A percentile compares a stretch with the other conserved stretches of the same genome.
phyloP scores from a whole-genome alignment of 163 green algal species.

The Scenedesmus sp. region DNA sequence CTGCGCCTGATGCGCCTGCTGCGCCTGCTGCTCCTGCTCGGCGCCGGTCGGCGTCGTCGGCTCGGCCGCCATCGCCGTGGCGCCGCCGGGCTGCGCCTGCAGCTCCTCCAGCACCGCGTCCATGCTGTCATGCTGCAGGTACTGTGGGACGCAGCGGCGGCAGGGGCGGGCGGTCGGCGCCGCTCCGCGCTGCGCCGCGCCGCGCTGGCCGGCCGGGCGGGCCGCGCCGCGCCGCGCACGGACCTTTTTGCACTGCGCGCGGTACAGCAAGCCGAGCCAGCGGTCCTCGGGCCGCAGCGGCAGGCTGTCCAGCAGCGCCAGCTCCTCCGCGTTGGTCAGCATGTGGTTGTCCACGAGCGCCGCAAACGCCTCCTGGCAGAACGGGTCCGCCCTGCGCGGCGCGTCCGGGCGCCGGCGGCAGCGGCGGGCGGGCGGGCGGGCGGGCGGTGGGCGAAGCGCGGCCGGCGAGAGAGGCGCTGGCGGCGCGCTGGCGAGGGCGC shows the following conservation, averaged over 20 bases:
- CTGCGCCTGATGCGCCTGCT: slow-evolving; percentile 35
- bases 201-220: too few species aligned
- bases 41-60: slow-evolving; percentile 10
- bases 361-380: slow-evolving; percentile 92
- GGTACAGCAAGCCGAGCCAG: slow-evolving; percentile 89
- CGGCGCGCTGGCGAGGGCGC: too few species aligned
- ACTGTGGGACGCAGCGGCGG: slow-evolving; percentile 39
- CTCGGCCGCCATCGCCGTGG: slow-evolving; percentile 9
- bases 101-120: slow-evolving; percentile 51
- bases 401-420: too few species aligned
- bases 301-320: slow-evolving; percentile 70
- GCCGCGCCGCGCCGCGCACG: too few species aligned
- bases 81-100: slow-evolving; percentile 29
- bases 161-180: too few species aligned
- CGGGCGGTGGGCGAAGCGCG: too few species aligned
- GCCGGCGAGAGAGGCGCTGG: too few species aligned
- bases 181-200: too few species aligned
- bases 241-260: slow-evolving; percentile 72
- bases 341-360: slow-evolving; percentile 83
- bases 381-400: slow-evolving; percentile 81
- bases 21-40: neutral
- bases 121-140: slow-evolving; percentile 49
- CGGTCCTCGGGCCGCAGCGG: slow-evolving; percentile 59
- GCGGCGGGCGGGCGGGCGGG: too few species aligned
- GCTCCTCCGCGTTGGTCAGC: slow-evolving; percentile 84